Percentiles rank a stretch among this genome's conserved stretches.
Evolutionary conservation across 345 rosid species (phyloP).

Genomic region (Salix caprea): DNA sequence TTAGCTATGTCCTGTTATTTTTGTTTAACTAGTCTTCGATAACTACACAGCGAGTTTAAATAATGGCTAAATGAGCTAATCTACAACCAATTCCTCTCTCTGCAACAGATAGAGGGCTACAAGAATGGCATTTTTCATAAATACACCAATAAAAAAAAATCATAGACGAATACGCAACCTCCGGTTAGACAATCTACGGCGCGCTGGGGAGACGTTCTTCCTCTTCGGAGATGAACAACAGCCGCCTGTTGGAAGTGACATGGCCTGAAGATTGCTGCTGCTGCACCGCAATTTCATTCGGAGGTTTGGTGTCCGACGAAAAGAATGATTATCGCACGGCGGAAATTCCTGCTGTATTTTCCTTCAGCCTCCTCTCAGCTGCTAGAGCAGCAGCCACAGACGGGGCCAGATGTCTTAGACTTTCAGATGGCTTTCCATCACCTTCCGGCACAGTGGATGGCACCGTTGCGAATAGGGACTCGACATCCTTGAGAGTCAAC

Average conservation of each 20-base stretch:
- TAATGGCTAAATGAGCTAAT: too few species aligned
- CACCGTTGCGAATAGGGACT: constrained; percentile 57
- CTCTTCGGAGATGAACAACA: not conserved
- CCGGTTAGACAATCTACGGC: too few species aligned
- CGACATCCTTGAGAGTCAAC: constrained; percentile 72
- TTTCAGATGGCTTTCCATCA: constrained; percentile 31
- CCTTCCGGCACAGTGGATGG: constrained; percentile 24
- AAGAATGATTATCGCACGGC: not conserved
- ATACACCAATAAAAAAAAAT: too few species aligned
- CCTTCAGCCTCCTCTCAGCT: constrained; percentile 76
- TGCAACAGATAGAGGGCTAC: too few species aligned
- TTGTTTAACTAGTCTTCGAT: too few species aligned
- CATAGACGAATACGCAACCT: too few species aligned
- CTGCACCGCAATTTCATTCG: not conserved
- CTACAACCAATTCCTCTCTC: too few species aligned
- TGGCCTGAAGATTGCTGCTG: not conserved
- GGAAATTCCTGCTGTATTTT: constrained; percentile 8
- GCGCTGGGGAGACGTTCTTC: too few species aligned
- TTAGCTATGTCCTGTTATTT: not conserved
- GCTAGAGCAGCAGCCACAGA: constrained; percentile 80
- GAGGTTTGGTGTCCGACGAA: not conserved
- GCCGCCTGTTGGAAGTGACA: not conserved
- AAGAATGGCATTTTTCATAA: too few species aligned
- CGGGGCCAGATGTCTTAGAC: constrained; percentile 68
- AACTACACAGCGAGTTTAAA: too few species aligned